These are phyloP conservation scores for Saccharomycopsis sp. DNA, from an alignment of 805 yeast species.

Conservation along the genomic window DNA sequence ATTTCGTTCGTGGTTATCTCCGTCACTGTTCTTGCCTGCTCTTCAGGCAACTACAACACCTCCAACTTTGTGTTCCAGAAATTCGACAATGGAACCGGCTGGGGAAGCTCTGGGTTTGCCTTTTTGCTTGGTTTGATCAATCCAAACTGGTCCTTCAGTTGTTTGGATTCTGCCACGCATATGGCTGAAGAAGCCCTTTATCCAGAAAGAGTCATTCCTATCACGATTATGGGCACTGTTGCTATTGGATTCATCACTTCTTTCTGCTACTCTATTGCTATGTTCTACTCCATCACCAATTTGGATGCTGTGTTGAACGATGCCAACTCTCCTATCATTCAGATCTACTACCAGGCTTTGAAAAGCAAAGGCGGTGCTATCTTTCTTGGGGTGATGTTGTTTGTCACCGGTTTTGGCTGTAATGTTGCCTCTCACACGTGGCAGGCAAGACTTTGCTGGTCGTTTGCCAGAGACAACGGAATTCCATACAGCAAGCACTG, in stretches of 20 bases:
- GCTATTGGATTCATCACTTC: slow-evolving; percentile 61
- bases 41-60: slow-evolving; percentile 45
- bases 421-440: slow-evolving; percentile 58
- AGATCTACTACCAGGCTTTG: slow-evolving; percentile 54
- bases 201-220: slow-evolving; percentile 55
- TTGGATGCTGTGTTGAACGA: slow-evolving; percentile 36
- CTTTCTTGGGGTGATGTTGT: slow-evolving; percentile 41
- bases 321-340: slow-evolving; percentile 48
- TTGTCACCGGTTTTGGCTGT: slow-evolving; percentile 51
- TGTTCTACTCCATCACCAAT: slow-evolving; percentile 54
- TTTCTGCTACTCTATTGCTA: slow-evolving; percentile 44
- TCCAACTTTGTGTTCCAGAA: slow-evolving; percentile 48
- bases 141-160: slow-evolving; percentile 64
- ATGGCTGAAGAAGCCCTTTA: slow-evolving; percentile 58
- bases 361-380: slow-evolving; percentile 48
- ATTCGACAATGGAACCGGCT: slow-evolving; percentile 53
- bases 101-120: slow-evolving; percentile 52
- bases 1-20: slow-evolving; percentile 48
- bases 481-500: slow-evolving; percentile 48
- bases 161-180: slow-evolving; percentile 66
- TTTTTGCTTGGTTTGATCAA: slow-evolving; percentile 65
- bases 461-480: slow-evolving; percentile 61
- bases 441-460: slow-evolving; percentile 64
- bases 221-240: slow-evolving; percentile 55
- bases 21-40: slow-evolving; percentile 44